Evolutionary conservation across 164 flowering plant species (phyloP), one percentile per base, ranked within the genome.

Genomic region (Magnolia sinica): DNA sequence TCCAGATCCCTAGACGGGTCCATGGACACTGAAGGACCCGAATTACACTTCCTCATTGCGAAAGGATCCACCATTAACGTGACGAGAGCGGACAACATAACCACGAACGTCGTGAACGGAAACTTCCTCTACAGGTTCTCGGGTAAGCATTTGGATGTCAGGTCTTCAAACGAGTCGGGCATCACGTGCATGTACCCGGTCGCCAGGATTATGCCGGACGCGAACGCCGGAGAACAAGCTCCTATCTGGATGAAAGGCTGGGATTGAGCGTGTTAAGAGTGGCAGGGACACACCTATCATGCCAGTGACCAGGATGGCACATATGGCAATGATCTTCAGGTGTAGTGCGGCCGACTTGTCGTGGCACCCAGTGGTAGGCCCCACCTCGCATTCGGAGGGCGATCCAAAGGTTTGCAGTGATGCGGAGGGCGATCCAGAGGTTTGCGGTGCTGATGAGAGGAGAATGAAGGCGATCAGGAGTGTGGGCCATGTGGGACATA

Each of bases 161-260:
- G 50, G n/a, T 14, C 14, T 16, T 76, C 63, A 65, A 80, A 72
- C 14, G 82, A 76, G 55, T 80, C 82, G 1, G 79, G 82, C 16
- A 80, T 16, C 13, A 80, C 82, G 55, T 76, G 82, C 79, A 80
- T 80, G 76, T 76, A 76, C 8, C 82, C 82, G 1, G 82, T 80
- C 4, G 74, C 79, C 3, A 80, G 72, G 50, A 80, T 80, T 2
- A 80, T 76, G 1, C 82, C 82, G 5, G 79, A 68, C 0, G 82
- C 78, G 49, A 80, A 80, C 5, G 82, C 49, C 66, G 1, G 27
- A 51, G 51, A 80, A 80, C 24, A 68, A 13, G 20, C 73, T 13
- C 29, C 73, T 7, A 20, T 80, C 79, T 10, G 82, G 79, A 3
- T 20, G 19, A 1, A 80, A 49, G 13, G 73, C 50, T 16, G 73